phyloP scores from a whole-genome alignment of 371 early-diverging fungal species.

The Mucor saturninus region DNA sequence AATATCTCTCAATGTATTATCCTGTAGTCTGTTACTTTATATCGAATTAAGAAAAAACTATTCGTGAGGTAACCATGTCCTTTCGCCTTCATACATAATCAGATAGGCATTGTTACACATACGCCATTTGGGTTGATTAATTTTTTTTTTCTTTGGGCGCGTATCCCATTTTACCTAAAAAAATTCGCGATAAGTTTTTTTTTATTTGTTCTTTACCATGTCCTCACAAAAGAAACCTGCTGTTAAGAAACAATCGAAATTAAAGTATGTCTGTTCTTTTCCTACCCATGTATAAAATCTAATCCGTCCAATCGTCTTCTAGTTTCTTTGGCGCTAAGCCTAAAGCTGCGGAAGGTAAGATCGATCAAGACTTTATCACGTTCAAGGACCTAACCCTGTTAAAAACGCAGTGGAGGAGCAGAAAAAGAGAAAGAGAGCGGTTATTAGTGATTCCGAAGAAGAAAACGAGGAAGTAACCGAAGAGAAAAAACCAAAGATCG shows the following conservation, averaged over 20 bases:
- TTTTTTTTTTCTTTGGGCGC: too few relatives aligned
- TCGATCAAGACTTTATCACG: too few relatives aligned
- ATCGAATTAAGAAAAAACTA: too few relatives aligned
- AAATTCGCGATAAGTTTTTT: slow-evolving; percentile 11
- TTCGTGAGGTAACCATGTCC: too few relatives aligned
- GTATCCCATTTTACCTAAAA: background rate
- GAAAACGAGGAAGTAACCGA: slow-evolving; percentile 5
- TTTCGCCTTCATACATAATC: too few relatives aligned
- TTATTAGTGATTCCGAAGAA: slow-evolving; percentile 18
- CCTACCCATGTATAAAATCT: background rate
- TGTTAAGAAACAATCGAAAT: slow-evolving; percentile 16
- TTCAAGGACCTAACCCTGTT: too few relatives aligned
- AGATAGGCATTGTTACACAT: too few relatives aligned
- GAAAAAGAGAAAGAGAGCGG: slow-evolving; percentile 12
- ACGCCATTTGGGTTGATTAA: too few relatives aligned
- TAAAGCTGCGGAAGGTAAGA: background rate
- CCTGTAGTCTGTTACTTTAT: too few relatives aligned
- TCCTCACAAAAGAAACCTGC: background rate
- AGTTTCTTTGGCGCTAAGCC: slow-evolving; percentile 13
- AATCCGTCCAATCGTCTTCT: too few relatives aligned
- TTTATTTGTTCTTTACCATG: background rate
- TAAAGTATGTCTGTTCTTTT: slow-evolving; percentile 5
- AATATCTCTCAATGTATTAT: too few relatives aligned
- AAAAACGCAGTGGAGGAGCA: background rate
- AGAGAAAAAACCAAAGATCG: slow-evolving; percentile 1